Conservation (phyloP, 2,329 filamentous ascomycete genomes). For the Penicillium sp. region DNA sequence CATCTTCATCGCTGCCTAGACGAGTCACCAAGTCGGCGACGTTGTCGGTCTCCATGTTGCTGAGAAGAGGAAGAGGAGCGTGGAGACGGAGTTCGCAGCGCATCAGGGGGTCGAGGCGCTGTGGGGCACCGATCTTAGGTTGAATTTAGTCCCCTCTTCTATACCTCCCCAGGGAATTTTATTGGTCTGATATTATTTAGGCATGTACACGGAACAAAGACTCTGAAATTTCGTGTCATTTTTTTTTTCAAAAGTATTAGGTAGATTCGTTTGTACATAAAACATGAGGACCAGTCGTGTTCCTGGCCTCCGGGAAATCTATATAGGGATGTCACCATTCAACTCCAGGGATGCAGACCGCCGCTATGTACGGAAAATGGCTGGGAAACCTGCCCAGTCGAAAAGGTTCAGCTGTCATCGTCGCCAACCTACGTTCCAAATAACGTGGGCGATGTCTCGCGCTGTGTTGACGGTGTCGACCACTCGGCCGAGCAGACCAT, state of each 20-base stretch:
- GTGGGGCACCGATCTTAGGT: conserved; percentile 10
- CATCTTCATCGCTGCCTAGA: conserved; percentile 70
- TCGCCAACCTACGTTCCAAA: conserved; percentile 66
- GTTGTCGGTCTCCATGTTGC: conserved; percentile 54
- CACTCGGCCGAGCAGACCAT: conserved; percentile 72
- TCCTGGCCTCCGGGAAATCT: not conserved
- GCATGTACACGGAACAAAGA: no score
- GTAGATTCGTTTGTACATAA: not conserved
- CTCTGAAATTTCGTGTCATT: no score
- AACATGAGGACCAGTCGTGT: not conserved
- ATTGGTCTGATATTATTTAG: no score
- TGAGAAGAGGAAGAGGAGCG: conserved; percentile 3
- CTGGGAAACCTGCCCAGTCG: conserved; percentile 3
- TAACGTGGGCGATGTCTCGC: conserved; percentile 62
- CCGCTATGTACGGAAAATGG: not conserved
- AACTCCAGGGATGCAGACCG: not conserved
- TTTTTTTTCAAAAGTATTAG: not conserved
- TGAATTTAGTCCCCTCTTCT: not conserved
- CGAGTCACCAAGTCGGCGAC: conserved; percentile 59
- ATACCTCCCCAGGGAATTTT: no score
- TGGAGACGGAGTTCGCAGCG: conserved; percentile 1
- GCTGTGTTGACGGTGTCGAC: conserved; percentile 73
- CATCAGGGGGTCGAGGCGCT: conserved; percentile 5
- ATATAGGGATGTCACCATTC: not conserved
- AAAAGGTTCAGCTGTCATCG: conserved; percentile 36